Percentiles rank a stretch among this genome's conserved stretches.
These are phyloP conservation scores for Solanum virginianum DNA, from an alignment of 257 asterid species.

Conservation along the genomic window DNA sequence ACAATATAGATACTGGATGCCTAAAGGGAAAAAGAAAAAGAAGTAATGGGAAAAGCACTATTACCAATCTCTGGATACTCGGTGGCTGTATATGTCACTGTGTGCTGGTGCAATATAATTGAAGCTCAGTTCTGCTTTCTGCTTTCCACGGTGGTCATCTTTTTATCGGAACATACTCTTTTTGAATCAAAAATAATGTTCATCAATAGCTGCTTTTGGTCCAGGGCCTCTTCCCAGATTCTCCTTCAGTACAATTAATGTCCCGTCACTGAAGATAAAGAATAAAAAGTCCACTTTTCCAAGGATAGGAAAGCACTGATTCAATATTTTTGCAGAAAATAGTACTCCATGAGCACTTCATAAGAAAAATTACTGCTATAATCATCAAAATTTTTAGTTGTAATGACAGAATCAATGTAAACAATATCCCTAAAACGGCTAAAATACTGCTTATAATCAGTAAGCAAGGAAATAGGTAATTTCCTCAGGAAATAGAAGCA, in stretches of 20 bases:
- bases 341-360: neutral
- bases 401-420: neutral
- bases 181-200: neutral
- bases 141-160: neutral
- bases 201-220: neutral
- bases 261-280: neutral
- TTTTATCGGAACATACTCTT: neutral
- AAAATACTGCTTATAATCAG: neutral
- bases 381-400: neutral
- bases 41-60: neutral
- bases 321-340: neutral
- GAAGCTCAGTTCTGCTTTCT: neutral
- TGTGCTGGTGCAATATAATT: conserved; percentile 1
- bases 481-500: neutral
- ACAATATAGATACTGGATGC: neutral
- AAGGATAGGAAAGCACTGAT: neutral
- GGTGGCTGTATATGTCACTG: neutral
- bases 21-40: neutral
- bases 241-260: neutral
- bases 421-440: neutral
- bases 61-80: neutral
- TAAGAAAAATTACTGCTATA: neutral
- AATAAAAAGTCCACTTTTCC: neutral
- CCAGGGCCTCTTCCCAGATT: neutral
- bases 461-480: neutral